phyloP scores from a whole-genome alignment of 2,329 filamentous ascomycete genomes.

The Fusarium incarnatum region DNA sequence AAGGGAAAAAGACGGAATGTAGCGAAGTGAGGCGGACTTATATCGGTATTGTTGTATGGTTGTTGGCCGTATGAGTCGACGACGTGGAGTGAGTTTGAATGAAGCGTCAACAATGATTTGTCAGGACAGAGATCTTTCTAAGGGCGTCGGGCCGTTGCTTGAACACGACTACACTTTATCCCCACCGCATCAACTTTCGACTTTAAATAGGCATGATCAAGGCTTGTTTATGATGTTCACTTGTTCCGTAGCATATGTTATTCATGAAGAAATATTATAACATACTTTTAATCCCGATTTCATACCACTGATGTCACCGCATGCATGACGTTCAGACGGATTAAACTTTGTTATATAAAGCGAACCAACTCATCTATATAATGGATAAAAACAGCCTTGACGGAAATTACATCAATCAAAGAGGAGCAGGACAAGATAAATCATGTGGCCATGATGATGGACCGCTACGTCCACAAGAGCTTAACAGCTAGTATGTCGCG shows the following conservation, averaged over 20 bases:
- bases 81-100: slow-evolving; percentile 16
- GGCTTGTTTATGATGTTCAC: neutral
- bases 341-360: neutral
- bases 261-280: neutral
- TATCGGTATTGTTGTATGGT: slow-evolving; percentile 3
- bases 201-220: neutral
- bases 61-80: slow-evolving; percentile 41
- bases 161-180: slow-evolving; percentile 24
- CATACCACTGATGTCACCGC: neutral
- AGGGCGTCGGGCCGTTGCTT: slow-evolving; percentile 35
- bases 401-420: neutral
- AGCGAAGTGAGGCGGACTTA: slow-evolving; percentile 4
- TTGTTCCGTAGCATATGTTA: neutral
- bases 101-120: slow-evolving; percentile 44
- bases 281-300: neutral
- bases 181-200: slow-evolving; percentile 24
- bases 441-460: slow-evolving; percentile 74
- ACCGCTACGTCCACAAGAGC: slow-evolving; percentile 72
- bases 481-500: slow-evolving; percentile 64
- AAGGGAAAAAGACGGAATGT: neutral
- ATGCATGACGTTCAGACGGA: neutral
- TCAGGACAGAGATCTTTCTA: slow-evolving; percentile 35
- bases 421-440: neutral
- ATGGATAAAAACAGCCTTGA: neutral
- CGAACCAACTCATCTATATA: neutral